phyloP scores from a whole-genome alignment of 2,329 filamentous ascomycete genomes.

The Claviceps africana region DNA sequence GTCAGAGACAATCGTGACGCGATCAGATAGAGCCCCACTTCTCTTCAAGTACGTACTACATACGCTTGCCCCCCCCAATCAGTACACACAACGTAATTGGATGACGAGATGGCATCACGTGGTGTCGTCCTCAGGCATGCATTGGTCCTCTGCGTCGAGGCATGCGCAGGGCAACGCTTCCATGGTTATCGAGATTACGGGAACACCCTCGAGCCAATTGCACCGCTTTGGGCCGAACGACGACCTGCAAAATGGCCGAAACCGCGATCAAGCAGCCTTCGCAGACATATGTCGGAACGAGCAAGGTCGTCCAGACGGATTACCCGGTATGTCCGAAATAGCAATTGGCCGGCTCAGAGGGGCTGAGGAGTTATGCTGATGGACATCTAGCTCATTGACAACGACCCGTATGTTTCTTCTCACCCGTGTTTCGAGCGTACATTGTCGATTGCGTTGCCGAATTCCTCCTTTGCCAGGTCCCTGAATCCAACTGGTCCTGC shows the following conservation, averaged over 20 bases:
- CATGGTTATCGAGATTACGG: slow-evolving; percentile 7
- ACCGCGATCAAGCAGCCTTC: slow-evolving; percentile 23
- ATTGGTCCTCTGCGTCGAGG: slow-evolving; percentile 5
- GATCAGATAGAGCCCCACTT: not conserved
- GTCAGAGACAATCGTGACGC: slow-evolving; percentile 2
- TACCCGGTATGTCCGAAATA: slow-evolving; percentile 57
- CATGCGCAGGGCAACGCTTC: slow-evolving; percentile 7
- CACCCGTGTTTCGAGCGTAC: not conserved
- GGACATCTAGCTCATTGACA: slow-evolving; percentile 77
- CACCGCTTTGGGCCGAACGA: slow-evolving; percentile 12
- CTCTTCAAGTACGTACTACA: not conserved
- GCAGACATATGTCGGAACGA: slow-evolving; percentile 26
- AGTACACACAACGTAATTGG: slow-evolving; percentile 3
- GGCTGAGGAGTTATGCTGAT: slow-evolving; percentile 7
- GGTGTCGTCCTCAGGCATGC: slow-evolving; percentile 18
- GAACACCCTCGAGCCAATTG: slow-evolving; percentile 8
- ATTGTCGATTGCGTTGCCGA: no score
- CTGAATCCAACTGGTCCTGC: no score
- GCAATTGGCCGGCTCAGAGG: slow-evolving; percentile 11
- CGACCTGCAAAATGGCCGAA: slow-evolving; percentile 23
- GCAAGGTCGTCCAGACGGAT: slow-evolving; percentile 67
- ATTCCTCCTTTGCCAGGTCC: no score
- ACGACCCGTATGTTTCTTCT: slow-evolving; percentile 63
- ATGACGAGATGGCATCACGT: slow-evolving; percentile 13
- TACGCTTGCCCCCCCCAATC: not conserved